Evolutionary conservation across 1,284 basidiomycete genomes (phyloP).

Genomic region (Naganishia sp.): DNA sequence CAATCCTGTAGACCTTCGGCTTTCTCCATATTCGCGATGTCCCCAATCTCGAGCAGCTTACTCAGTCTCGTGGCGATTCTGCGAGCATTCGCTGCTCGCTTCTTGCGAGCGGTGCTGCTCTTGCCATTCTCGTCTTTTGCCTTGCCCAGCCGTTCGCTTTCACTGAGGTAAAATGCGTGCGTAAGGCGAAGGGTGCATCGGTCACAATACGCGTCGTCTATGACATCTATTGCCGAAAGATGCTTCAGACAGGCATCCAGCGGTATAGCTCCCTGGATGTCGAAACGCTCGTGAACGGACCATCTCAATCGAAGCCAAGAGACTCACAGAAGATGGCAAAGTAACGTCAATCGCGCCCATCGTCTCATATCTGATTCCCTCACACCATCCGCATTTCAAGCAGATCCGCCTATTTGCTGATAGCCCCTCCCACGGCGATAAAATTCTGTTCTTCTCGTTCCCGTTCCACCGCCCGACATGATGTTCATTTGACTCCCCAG

Average conservation of each 20-base stretch:
- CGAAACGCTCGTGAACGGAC: neutral
- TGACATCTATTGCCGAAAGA: conserved; percentile 55
- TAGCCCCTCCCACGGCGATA: conserved; percentile 54
- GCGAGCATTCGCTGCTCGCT: conserved; percentile 67
- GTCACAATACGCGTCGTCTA: conserved; percentile 56
- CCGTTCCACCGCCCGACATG: conserved; percentile 17
- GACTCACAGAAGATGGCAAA: conserved; percentile 47
- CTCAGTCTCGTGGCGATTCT: conserved; percentile 64
- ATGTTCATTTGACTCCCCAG: neutral
- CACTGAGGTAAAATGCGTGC: conserved; percentile 44
- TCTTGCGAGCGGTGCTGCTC: conserved; percentile 56
- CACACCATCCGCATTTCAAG: conserved; percentile 47
- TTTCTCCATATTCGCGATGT: conserved; percentile 63
- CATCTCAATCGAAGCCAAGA: neutral
- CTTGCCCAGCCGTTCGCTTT: conserved; percentile 43
- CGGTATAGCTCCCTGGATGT: conserved; percentile 47
- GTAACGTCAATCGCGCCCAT: conserved; percentile 52
- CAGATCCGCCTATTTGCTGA: conserved; percentile 50
- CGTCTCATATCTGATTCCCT: conserved; percentile 50
- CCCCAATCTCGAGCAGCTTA: conserved; percentile 63
- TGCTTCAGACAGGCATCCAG: conserved; percentile 54
- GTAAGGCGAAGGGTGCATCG: conserved; percentile 54
- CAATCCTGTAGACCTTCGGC: conserved; percentile 60
- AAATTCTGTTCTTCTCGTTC: conserved; percentile 39
- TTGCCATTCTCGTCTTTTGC: conserved; percentile 17